Conservation (phyloP, 352 stramenopile genomes). For the Globisporangium okanoganense region DNA sequence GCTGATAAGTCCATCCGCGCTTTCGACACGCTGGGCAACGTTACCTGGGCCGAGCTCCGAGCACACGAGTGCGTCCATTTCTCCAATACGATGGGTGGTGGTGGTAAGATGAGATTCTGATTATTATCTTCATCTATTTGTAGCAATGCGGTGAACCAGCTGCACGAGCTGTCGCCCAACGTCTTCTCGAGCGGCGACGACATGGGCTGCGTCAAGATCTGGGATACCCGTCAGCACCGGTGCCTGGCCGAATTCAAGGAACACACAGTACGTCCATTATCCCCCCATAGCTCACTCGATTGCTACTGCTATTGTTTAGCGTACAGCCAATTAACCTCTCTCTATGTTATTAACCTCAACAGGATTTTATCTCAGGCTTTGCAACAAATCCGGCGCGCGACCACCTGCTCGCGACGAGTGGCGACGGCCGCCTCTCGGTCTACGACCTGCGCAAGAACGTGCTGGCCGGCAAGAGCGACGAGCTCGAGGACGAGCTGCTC, state of each 20-base stretch:
- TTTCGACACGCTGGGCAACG: constrained; percentile 75
- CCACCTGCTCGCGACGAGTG: constrained; percentile 87
- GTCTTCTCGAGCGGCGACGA: constrained; percentile 79
- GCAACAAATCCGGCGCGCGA: constrained; percentile 75
- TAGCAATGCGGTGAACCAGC: constrained; percentile 64
- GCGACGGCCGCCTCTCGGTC: constrained; percentile 89
- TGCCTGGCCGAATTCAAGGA: constrained; percentile 90
- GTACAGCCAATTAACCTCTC: background rate
- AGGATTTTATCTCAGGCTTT: constrained; percentile 95
- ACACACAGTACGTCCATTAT: constrained; percentile 59
- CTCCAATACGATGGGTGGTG: background rate
- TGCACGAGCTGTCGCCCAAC: constrained; percentile 67
- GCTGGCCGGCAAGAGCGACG: constrained; percentile 76
- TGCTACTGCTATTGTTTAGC: background rate
- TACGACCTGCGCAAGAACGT: constrained; percentile 90
- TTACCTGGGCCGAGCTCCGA: constrained; percentile 74
- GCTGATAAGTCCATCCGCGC: constrained; percentile 81
- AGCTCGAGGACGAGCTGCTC: constrained; percentile 79
- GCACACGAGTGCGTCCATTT: constrained; percentile 48
- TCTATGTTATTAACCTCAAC: background rate
- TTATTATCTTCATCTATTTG: background rate
- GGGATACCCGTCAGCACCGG: constrained; percentile 81
- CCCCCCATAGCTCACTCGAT: background rate
- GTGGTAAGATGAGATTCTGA: background rate
- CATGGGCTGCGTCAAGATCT: constrained; percentile 84